A percentile compares a stretch with the other conserved stretches of the same genome.
phyloP scores from a whole-genome alignment of 495 filamentous ascomycete species.

The Xylaria bambusicola region DNA sequence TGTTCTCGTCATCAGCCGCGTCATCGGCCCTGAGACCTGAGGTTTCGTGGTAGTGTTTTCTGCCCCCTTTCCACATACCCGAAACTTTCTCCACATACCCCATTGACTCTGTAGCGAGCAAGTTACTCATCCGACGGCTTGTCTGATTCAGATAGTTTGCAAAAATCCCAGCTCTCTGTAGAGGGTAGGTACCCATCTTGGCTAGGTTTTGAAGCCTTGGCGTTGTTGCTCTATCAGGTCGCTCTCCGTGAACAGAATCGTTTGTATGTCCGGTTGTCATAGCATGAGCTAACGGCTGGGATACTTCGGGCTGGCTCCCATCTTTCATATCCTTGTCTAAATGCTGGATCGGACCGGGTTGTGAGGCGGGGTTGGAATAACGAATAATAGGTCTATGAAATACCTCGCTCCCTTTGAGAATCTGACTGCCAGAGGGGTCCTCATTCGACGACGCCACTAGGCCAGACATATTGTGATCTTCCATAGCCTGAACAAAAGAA shows the following conservation, averaged over 20 bases:
- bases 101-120: slow-evolving; percentile 92
- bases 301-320: slow-evolving; percentile 15
- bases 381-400: slow-evolving; percentile 82
- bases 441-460: slow-evolving; percentile 70
- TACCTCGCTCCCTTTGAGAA: slow-evolving; percentile 80
- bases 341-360: slow-evolving; percentile 22
- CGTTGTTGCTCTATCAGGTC: slow-evolving; percentile 40
- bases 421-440: slow-evolving; percentile 87
- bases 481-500: slow-evolving; percentile 75
- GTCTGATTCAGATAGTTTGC: slow-evolving; percentile 79
- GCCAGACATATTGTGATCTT: slow-evolving; percentile 67
- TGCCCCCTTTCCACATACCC: slow-evolving; percentile 93
- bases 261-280: slow-evolving; percentile 40
- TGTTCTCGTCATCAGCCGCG: slow-evolving; percentile 52
- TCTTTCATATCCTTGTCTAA: slow-evolving; percentile 17
- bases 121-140: slow-evolving; percentile 74
- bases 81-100: slow-evolving; percentile 96
- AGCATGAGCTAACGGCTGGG: slow-evolving; percentile 26
- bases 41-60: slow-evolving; percentile 81
- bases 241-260: slow-evolving; percentile 34
- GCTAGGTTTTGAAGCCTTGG: slow-evolving; percentile 71
- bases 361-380: slow-evolving; percentile 43
- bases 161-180: slow-evolving; percentile 83
- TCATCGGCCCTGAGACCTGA: slow-evolving; percentile 67
- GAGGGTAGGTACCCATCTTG: slow-evolving; percentile 73